Evolutionary conservation across 2,329 filamentous ascomycete genomes (phyloP).

Genomic region (Fonsecaea erecta): DNA sequence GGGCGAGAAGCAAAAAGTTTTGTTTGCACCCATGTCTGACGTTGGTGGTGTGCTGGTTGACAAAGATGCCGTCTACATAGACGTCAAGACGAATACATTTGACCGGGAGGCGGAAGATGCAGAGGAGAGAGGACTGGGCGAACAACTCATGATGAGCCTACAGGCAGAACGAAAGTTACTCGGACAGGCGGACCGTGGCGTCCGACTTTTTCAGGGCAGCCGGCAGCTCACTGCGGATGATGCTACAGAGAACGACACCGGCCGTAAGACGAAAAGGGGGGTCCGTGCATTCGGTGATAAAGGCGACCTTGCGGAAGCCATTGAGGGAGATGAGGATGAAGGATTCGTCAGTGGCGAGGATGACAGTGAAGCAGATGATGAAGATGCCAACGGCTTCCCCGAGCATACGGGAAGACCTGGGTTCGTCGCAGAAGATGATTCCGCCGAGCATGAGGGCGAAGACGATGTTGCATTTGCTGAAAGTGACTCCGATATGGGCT

Average conservation of each 20-base stretch:
- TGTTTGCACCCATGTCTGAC: constrained; percentile 98
- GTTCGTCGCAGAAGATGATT: constrained; percentile 52
- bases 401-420: constrained; percentile 51
- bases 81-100: constrained; percentile 74
- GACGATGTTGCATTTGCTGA: constrained; percentile 90
- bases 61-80: constrained; percentile 93
- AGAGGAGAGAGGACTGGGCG: constrained; percentile 83
- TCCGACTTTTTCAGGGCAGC: constrained; percentile 84
- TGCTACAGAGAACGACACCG: constrained; percentile 62
- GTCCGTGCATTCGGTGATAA: constrained; percentile 57
- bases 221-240: constrained; percentile 57
- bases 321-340: constrained; percentile 63
- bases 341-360: constrained; percentile 58
- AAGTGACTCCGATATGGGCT: constrained; percentile 94
- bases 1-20: constrained; percentile 94
- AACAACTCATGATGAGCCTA: constrained; percentile 89
- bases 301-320: constrained; percentile 54
- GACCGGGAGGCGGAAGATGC: constrained; percentile 63
- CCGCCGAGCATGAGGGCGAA: constrained; percentile 60
- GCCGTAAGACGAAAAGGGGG: constrained; percentile 59
- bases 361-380: constrained; percentile 55
- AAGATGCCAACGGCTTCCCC: constrained; percentile 45
- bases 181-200: constrained; percentile 78
- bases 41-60: constrained; percentile 95
- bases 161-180: constrained; percentile 82